Evolutionary conservation across 805 yeast species (phyloP).

Genomic region (Candida palmyrensis): DNA sequence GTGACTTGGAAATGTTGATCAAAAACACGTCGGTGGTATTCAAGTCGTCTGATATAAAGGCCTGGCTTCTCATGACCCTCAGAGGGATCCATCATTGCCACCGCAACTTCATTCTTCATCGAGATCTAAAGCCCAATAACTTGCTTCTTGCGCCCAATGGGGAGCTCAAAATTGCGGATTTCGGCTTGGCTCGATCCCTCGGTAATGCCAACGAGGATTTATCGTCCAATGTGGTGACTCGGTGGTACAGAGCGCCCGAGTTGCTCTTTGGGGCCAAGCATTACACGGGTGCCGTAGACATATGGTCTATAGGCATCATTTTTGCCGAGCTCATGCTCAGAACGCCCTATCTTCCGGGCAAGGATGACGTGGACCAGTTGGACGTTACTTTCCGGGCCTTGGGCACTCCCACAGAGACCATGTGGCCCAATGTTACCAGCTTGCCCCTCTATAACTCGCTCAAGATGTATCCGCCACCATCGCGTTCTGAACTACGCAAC

Average conservation of each 20-base stretch:
- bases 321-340: slow-evolving; percentile 95
- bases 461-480: slow-evolving; percentile 77
- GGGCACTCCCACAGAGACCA: slow-evolving; percentile 91
- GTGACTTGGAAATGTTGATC: slow-evolving; percentile 85
- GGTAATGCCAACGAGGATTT: slow-evolving; percentile 69
- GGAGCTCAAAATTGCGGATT: slow-evolving; percentile 90
- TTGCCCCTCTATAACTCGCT: slow-evolving; percentile 74
- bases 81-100: slow-evolving; percentile 96
- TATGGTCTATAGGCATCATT: slow-evolving; percentile 51
- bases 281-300: slow-evolving; percentile 40
- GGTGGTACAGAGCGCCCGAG: slow-evolving; percentile 93
- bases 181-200: slow-evolving; percentile 86
- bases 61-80: slow-evolving; percentile 92
- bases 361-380: slow-evolving; percentile 82
- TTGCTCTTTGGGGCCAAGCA: slow-evolving; percentile 40
- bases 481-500: slow-evolving; percentile 70
- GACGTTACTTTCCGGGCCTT: slow-evolving; percentile 92
- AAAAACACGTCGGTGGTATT: slow-evolving; percentile 75
- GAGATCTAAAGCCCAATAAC: slow-evolving; percentile 93
- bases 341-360: slow-evolving; percentile 92
- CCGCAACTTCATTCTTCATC: slow-evolving; percentile 80
- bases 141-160: slow-evolving; percentile 84
- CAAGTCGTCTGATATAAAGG: slow-evolving; percentile 79
- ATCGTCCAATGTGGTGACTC: slow-evolving; percentile 91
- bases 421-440: slow-evolving; percentile 85